Evolutionary conservation across 305 asterid genomes (phyloP).

Genomic region (Fraxinus angustifolia): DNA sequence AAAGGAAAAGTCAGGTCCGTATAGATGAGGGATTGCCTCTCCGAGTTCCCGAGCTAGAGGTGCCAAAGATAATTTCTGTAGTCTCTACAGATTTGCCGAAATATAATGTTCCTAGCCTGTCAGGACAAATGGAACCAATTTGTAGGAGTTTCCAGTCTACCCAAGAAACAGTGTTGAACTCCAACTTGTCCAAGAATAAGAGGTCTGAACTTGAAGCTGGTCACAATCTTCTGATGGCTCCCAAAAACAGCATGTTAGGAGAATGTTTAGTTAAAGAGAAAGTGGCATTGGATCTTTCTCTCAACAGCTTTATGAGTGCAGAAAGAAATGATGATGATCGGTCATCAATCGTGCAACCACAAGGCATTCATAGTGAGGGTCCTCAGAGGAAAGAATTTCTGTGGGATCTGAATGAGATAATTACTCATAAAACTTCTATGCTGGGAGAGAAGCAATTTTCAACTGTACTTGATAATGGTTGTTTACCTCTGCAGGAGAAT

Average conservation of each 20-base stretch:
- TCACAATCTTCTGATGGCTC: constrained; percentile 15
- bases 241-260: constrained; percentile 15
- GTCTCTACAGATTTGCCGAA: constrained; percentile 26
- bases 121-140: constrained; percentile 22
- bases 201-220: constrained; percentile 27
- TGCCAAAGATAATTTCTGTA: constrained; percentile 10
- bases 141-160: constrained; percentile 15
- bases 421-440: constrained; percentile 27
- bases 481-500: constrained; percentile 27
- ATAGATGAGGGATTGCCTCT: constrained; percentile 13
- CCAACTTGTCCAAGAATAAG: constrained; percentile 21
- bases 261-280: constrained; percentile 23
- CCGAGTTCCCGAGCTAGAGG: constrained; percentile 10
- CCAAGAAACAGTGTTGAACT: constrained; percentile 11
- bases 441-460: constrained; percentile 31
- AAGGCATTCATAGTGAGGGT: constrained; percentile 20
- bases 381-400: not conserved
- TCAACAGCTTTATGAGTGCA: constrained; percentile 25
- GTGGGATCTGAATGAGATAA: constrained; percentile 53
- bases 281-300: constrained; percentile 41
- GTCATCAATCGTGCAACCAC: constrained; percentile 23
- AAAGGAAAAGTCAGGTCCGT: constrained; percentile 22
- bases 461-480: constrained; percentile 25
- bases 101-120: constrained; percentile 9
- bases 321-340: constrained; percentile 23